These are phyloP conservation scores for Diaporthe caulivora DNA, from an alignment of 2,329 filamentous ascomycete species.

Conservation along the genomic window DNA sequence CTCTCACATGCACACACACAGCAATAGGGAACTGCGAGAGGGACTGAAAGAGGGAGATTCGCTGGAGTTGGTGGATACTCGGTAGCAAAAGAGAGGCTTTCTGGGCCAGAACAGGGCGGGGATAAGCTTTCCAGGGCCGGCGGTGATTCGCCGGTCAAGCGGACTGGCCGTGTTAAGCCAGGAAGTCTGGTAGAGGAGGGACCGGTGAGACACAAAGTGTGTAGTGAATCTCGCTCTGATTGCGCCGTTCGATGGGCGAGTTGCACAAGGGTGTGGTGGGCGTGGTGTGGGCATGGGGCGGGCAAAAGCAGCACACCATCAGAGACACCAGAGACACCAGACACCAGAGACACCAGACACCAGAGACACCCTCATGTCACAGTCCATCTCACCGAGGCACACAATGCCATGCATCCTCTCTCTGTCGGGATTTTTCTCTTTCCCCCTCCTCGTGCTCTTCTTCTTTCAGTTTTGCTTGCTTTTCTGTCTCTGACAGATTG, in stretches of 20 bases:
- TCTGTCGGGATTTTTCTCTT: background rate
- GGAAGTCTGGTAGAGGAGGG: slow-evolving; percentile 20
- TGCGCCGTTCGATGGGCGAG: slow-evolving; percentile 16
- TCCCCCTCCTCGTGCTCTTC: background rate
- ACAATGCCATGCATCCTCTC: slow-evolving; percentile 26
- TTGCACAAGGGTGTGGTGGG: slow-evolving; percentile 3
- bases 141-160: slow-evolving; percentile 29
- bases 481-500: slow-evolving; percentile 6
- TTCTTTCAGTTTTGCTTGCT: background rate
- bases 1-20: background rate
- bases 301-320: slow-evolving; percentile 24
- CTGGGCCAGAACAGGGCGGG: slow-evolving; percentile 13
- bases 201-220: slow-evolving; percentile 30
- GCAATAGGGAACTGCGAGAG: too few species aligned
- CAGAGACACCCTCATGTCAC: slow-evolving; percentile 20
- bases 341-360: slow-evolving; percentile 26
- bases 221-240: slow-evolving; percentile 26
- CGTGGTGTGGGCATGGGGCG: background rate
- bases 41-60: background rate
- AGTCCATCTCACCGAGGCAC: slow-evolving; percentile 22
- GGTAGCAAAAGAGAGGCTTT: too few species aligned
- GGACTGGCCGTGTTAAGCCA: slow-evolving; percentile 1
- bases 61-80: too few species aligned
- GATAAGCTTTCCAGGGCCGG: slow-evolving; percentile 10
- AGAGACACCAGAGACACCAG: slow-evolving; percentile 21